Conservation (phyloP, 2,329 filamentous ascomycete genomes). For the Tolypocladium sp. region DNA sequence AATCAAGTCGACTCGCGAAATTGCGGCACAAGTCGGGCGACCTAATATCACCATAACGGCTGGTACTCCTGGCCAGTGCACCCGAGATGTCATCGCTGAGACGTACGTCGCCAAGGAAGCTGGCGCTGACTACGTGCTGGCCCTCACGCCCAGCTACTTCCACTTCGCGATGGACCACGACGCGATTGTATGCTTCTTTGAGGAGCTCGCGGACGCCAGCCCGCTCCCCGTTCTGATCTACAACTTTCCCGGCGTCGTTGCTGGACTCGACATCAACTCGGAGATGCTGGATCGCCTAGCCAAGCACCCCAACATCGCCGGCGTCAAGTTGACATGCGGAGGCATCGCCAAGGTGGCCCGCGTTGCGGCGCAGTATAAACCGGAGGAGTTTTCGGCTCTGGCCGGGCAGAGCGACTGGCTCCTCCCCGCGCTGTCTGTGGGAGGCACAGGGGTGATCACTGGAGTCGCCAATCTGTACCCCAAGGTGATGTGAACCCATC, state of each 20-base stretch:
- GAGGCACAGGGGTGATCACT: slow-evolving; percentile 51
- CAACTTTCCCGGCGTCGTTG: slow-evolving; percentile 61
- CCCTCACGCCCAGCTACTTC: slow-evolving; percentile 16
- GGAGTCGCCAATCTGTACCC: slow-evolving; percentile 56
- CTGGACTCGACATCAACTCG: slow-evolving; percentile 59
- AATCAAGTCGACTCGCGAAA: too few species aligned
- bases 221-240: slow-evolving; percentile 60
- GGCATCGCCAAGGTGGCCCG: slow-evolving; percentile 64
- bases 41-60: too few species aligned
- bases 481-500: slow-evolving; percentile 28
- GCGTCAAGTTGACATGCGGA: slow-evolving; percentile 65
- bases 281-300: slow-evolving; percentile 42
- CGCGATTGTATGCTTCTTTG: slow-evolving; percentile 21
- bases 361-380: slow-evolving; percentile 39
- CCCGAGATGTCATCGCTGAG: too few species aligned
- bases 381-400: slow-evolving; percentile 54
- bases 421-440: slow-evolving; percentile 48
- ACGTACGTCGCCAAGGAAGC: neutral
- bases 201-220: slow-evolving; percentile 43
- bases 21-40: too few species aligned
- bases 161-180: slow-evolving; percentile 29
- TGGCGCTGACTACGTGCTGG: slow-evolving; percentile 14
- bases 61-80: too few species aligned
- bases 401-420: slow-evolving; percentile 69
- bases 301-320: slow-evolving; percentile 49